Evolutionary conservation across 2,329 filamentous ascomycete species (phyloP).

Genomic region (Mollisia scopiformis): DNA sequence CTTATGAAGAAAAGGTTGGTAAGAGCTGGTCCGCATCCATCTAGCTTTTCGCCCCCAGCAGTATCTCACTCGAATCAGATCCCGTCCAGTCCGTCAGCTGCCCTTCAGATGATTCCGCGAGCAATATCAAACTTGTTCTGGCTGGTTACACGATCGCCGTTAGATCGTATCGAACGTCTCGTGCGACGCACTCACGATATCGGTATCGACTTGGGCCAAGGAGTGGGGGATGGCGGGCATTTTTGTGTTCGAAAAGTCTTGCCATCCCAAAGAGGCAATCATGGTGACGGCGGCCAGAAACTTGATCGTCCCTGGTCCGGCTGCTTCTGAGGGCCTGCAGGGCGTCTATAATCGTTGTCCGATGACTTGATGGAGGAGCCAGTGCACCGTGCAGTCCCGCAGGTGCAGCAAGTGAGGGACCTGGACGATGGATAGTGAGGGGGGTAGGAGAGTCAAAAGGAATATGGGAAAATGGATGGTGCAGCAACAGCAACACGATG

Average conservation of each 20-base stretch:
- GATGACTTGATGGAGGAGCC: not conserved
- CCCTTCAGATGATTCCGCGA: constrained; percentile 13
- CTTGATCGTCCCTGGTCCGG: not conserved
- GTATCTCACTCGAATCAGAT: constrained; percentile 15
- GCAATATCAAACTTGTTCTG: constrained; percentile 15
- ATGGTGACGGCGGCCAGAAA: not conserved
- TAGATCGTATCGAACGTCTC: constrained; percentile 10
- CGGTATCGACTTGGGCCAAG: not conserved
- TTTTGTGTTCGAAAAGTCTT: not conserved
- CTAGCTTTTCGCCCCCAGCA: not conserved
- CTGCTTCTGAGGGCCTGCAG: not conserved
- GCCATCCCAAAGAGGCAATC: not conserved
- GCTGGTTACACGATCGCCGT: constrained; percentile 21
- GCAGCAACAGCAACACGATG: too few relatives aligned
- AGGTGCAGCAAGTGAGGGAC: too few relatives aligned
- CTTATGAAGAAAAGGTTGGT: not conserved
- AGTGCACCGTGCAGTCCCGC: not conserved
- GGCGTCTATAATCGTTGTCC: not conserved
- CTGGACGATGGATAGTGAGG: not conserved
- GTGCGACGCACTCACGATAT: constrained; percentile 13
- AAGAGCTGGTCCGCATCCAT: not conserved
- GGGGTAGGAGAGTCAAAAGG: constrained; percentile 10
- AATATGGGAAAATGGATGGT: constrained; percentile 3
- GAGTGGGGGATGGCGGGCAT: not conserved
- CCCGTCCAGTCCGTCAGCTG: constrained; percentile 22